A percentile compares a stretch with the other conserved stretches of the same genome.
phyloP scores from a whole-genome alignment of 805 yeast genomes.

The Groenewaldozyma tartarivorans region DNA sequence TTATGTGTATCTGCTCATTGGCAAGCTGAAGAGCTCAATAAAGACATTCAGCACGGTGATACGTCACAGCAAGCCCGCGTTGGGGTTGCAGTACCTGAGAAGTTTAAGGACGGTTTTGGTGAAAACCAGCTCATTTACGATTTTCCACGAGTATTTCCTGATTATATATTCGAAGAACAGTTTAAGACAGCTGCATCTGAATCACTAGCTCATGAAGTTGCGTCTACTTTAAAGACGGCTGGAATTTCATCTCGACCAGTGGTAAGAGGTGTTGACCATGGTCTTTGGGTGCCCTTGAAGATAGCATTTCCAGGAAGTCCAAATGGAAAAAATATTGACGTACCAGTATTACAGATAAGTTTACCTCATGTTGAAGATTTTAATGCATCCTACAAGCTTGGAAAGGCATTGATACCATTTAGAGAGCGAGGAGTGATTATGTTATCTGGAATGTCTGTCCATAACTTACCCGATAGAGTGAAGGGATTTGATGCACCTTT shows the following conservation, averaged over 20 bases:
- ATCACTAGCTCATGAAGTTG: constrained; percentile 37
- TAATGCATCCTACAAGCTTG: constrained; percentile 39
- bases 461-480: constrained; percentile 55
- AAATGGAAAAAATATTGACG: constrained; percentile 17
- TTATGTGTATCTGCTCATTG: constrained; percentile 71
- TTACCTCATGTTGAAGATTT: constrained; percentile 31
- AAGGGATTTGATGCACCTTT: no score
- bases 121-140: constrained; percentile 62
- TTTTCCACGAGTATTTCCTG: constrained; percentile 66
- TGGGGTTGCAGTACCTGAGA: constrained; percentile 6
- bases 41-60: no score
- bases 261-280: constrained; percentile 67
- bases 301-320: constrained; percentile 44
- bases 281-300: constrained; percentile 72
- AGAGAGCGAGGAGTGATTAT: constrained; percentile 47
- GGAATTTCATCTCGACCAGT: constrained; percentile 38
- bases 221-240: constrained; percentile 29
- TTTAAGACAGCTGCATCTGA: constrained; percentile 44
- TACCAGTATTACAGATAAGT: constrained; percentile 37
- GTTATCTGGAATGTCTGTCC: constrained; percentile 74
- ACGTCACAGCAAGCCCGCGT: neutral
- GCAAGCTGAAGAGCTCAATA: constrained; percentile 39
- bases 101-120: constrained; percentile 11
- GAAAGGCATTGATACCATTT: constrained; percentile 42
- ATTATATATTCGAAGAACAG: constrained; percentile 48